Base-by-base conservation (phyloP, 257 asterid genomes). In the Fraxinus cuspidata region DNA sequence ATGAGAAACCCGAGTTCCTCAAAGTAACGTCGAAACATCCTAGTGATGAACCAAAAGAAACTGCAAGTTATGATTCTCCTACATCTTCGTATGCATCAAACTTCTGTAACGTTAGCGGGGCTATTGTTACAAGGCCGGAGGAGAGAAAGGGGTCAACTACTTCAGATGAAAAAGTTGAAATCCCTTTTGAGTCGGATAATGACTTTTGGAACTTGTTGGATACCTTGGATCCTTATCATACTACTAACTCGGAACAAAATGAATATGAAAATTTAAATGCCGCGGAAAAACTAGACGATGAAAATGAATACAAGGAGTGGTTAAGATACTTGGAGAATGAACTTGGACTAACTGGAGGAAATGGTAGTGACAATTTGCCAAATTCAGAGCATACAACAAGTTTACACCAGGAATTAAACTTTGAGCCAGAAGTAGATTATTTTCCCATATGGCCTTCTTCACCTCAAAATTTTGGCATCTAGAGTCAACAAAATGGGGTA, bases 241-340 rank as follows among this genome's bases (percentile, higher is more conserved):
- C 75, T 18, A 65, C 19, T 49, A 74, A 77, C 2, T 44, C 81
- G 19, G 78, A 51, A 71, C 19, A 37, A 4, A 70, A 40, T 21
- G 56, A 16, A 19, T 65, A 74, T 40, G 69, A 23, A 31, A 77
- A 29, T 9, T 12, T 71, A 21, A 72, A 65, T 9, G 42, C 40
- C 0, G 63, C 18, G 18, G 81, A 71, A 29, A 74, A 31, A 4
- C 35, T 73, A 7, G 78, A 49, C 1, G 69, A 40, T 21, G 85
- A 78, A 5, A 73, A 53, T 7, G 89, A 79, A 70, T 80, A 66
- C 63, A 65, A 68, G 25, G 74, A 79, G 80, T 92, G 96, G 96
- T 72, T 89, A 82, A 84, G 65, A 80, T 40, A 84, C 70, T 74
- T 89, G 69, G 94, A 90, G 81, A 73, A 81, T 76, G 97, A 88